Evolutionary conservation across 495 filamentous ascomycete genomes (phyloP), one percentile per base, ranked within the genome.

Genomic region (Hyaloscypha hepaticicola): DNA sequence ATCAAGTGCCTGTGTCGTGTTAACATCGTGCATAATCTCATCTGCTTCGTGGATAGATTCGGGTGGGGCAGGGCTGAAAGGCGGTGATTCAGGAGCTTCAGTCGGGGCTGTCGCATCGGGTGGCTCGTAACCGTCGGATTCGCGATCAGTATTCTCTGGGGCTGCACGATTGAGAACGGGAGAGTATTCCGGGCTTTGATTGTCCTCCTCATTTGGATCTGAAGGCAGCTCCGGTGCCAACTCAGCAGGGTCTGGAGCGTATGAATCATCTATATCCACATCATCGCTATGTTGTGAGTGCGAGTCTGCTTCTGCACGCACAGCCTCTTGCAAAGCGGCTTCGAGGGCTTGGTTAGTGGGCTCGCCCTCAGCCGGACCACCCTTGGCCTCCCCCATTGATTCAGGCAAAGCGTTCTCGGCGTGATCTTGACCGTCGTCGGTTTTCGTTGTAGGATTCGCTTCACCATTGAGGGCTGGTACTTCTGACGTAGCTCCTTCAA

Each of bases 111-210:
- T 70, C n/a, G 65, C 70, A 72, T 87, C 85, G 25, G 84, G 84
- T 28, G 85, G 85, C 65, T 88, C 86, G 68, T 88, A 87, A 22
- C 73, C 80, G 60, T 88, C 73, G 5, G 78, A 80, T 7, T 77
- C 75, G 8, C 52, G 62, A 5, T 70, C 63, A 29, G 49, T 27
- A 33, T 38, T 26, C 5, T 57, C 51, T 24, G 62, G 41, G 1
- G 50, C 34, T 11, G 26, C 28, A 9, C 56, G 61, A 7, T 61
- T 48, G 16, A 64, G 64, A 5, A 55, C 41, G 8, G 69, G 69
- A 0, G 58, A 67, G 55, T 70, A 70, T 25, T 55, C 64, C 6
- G 61, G 59, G 48, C 63, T 69, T 29, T 26, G 38, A 14, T 24
- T 49, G 21, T 53, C 64, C 59, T 65, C 64, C 14, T 55, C 66